A percentile compares a stretch with the other conserved stretches of the same genome.
Evolutionary conservation across 768 basidiomycete species (phyloP).

Genomic region (Suillus spraguei): DNA sequence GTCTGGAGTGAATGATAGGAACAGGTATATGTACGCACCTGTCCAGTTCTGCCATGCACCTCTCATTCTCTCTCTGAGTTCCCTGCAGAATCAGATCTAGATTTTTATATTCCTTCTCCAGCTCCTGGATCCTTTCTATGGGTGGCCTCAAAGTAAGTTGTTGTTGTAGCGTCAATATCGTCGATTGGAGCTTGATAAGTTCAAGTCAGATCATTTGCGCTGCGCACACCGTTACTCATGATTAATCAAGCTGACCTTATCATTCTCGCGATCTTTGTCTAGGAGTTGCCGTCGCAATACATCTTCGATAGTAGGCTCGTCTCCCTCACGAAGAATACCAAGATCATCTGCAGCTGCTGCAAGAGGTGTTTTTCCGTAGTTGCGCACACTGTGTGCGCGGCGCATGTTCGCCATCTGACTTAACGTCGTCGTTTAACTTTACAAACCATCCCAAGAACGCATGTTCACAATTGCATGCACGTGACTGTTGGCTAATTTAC

Average conservation of each 20-base stretch:
- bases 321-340: conserved; percentile 56
- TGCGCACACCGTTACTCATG: background rate
- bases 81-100: conserved; percentile 77
- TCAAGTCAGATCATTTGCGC: background rate
- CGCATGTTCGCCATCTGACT: conserved; percentile 43
- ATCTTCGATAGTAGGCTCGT: conserved; percentile 59
- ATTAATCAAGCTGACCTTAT: conserved; percentile 49
- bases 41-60: conserved; percentile 81
- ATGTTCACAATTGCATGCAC: conserved; percentile 2
- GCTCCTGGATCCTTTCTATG: conserved; percentile 60
- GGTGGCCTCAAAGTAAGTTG: conserved; percentile 72
- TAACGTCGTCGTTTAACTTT: background rate
- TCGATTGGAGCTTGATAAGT: conserved; percentile 54
- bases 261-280: conserved; percentile 71
- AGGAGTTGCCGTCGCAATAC: conserved; percentile 61
- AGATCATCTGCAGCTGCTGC: conserved; percentile 55
- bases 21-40: conserved; percentile 42
- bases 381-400: conserved; percentile 64
- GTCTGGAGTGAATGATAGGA: background rate
- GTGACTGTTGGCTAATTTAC: too few species aligned
- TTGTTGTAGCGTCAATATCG: conserved; percentile 62
- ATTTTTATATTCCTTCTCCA: conserved; percentile 75
- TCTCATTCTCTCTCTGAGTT: conserved; percentile 84
- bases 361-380: conserved; percentile 51
- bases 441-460: background rate